Evolutionary conservation across 78 protist genomes (phyloP).

Genomic region (Protostelium mycophagum): DNA sequence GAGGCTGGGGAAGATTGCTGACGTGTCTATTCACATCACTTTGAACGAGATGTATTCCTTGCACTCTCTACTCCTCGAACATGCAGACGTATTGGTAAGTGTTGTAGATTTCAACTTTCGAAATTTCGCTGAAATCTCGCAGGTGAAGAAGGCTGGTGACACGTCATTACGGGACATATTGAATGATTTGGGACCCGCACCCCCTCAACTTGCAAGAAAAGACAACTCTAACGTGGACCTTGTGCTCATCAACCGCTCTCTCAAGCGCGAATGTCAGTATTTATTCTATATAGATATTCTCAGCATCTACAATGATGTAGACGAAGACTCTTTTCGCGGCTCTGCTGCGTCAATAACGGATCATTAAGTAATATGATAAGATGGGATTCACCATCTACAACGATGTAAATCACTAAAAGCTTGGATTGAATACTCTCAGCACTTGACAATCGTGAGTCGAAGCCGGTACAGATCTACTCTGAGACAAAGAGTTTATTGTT

Average conservation of each 20-base stretch:
- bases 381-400: too few relatives aligned
- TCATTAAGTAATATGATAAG: too few relatives aligned
- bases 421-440: background rate
- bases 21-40: slow-evolving; percentile 38
- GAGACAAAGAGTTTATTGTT: slow-evolving; percentile 44
- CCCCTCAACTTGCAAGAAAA: slow-evolving; percentile 41
- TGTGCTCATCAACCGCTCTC: slow-evolving; percentile 21
- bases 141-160: background rate
- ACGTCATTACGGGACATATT: slow-evolving; percentile 33
- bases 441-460: background rate
- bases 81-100: slow-evolving; percentile 29
- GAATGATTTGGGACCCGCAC: slow-evolving; percentile 41
- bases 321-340: too few relatives aligned
- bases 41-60: slow-evolving; percentile 68
- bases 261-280: slow-evolving; percentile 4
- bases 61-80: slow-evolving; percentile 32
- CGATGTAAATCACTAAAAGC: background rate
- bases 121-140: background rate
- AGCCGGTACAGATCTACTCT: slow-evolving; percentile 44
- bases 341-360: too few relatives aligned
- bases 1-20: slow-evolving; percentile 9
- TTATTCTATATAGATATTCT: background rate
- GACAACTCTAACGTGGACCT: slow-evolving; percentile 66
- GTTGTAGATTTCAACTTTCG: background rate
- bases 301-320: too few relatives aligned